phyloP scores from a whole-genome alignment of 176 grass and related monocot species.

The Ensete glaucum region DNA sequence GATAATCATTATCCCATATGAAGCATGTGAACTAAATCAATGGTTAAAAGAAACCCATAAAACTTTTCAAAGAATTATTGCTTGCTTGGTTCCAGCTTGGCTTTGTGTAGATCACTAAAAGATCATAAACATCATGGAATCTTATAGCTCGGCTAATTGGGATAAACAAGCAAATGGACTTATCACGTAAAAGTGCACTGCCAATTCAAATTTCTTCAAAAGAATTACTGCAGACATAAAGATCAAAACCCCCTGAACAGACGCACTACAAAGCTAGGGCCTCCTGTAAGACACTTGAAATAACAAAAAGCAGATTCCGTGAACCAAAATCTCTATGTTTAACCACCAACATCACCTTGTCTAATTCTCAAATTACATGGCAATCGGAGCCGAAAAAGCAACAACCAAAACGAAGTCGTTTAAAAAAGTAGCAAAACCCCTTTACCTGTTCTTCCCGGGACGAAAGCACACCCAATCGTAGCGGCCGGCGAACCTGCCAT shows the following conservation, averaged over 20 bases:
- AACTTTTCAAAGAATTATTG: not conserved
- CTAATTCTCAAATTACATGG: not conserved
- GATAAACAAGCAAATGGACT: too few relatives aligned
- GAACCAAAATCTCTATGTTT: too few relatives aligned
- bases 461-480: conserved; percentile 81
- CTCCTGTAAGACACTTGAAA: too few relatives aligned
- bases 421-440: not conserved
- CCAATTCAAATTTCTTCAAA: not conserved
- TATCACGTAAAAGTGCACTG: not conserved
- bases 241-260: not conserved
- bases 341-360: not conserved
- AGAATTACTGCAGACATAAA: not conserved
- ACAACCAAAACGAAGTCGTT: not conserved
- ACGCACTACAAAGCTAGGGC: too few relatives aligned
- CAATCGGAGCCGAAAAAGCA: not conserved
- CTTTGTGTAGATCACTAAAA: not conserved
- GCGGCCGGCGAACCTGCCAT: conserved; percentile 69
- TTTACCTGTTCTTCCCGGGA: conserved; percentile 71
- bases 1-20: too few relatives aligned
- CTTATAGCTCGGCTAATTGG: too few relatives aligned
- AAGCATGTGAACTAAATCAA: not conserved
- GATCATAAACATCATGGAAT: too few relatives aligned
- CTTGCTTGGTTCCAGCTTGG: not conserved
- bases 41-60: not conserved
- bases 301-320: too few relatives aligned